Evolutionary conservation across 306 rosid genomes (phyloP), one percentile per base, ranked within the genome.

Genomic region (Medicago ruthenica): DNA sequence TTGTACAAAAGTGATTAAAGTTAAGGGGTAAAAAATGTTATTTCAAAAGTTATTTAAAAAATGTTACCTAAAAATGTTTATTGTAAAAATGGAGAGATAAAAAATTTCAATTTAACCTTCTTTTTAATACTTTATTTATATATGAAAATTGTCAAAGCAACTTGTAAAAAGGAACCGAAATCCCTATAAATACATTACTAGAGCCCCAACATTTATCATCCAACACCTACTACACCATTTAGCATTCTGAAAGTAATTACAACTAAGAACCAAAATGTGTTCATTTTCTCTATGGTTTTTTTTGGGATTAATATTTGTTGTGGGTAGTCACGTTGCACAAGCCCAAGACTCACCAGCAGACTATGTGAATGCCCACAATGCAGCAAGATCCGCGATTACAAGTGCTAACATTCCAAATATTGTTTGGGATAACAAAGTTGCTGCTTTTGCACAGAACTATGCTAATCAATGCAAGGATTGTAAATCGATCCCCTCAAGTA

Each of bases 301-400:
- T 3, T 67, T 77, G 34, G 66, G 67, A 18, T 15, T 66, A 8
- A 48, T 76, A 8, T 18, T 37, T n/a, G 14, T 64, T 0, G 20
- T 41, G 15, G 18, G 10, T 2, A 51, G 36, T 55, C 0, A 41
- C 0, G 16, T 61, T 24, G 64, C 74, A 18, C 15, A 20, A 11
- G 83, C 81, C 0, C 85, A 86, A 58, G 65, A 83, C 67, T 41
- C 84, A 16, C 63, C 36, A 0, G 44, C 6, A 17, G 87, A 86
- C 51, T 86, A 60, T 15, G 11, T 78, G 15, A 39, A 76, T 1
- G 82, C 73, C 1, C 90, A 84, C 75, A 87, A 84, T 65, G 40
- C 27, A 0, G 75, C 80, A 13, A 73, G 90, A 1, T 74, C 81
- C 0, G 3, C 42, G 1, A 84, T 84, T 1, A 48, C 79, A 0